These are phyloP conservation scores for Cytospora schulzeri DNA, from an alignment of 2,329 filamentous ascomycete genomes.

Conservation along the genomic window DNA sequence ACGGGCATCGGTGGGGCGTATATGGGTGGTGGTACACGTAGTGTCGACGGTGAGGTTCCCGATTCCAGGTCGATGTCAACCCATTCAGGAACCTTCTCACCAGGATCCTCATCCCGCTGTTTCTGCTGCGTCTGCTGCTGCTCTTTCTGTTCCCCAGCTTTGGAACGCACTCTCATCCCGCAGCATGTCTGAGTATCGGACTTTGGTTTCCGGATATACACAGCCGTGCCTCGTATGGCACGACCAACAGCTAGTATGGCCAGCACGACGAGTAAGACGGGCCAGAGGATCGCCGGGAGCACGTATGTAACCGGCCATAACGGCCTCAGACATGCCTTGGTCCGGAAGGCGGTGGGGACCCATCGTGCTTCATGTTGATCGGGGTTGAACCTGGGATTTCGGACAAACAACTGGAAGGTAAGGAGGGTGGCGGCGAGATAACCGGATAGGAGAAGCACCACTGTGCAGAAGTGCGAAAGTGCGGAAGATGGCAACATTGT, in stretches of 20 bases:
- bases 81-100: neutral
- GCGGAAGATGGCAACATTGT: too few relatives aligned
- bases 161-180: neutral
- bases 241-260: neutral
- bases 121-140: neutral
- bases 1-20: too few relatives aligned
- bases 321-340: too few relatives aligned
- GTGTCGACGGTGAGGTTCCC: neutral
- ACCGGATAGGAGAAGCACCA: neutral
- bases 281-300: too few relatives aligned
- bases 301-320: too few relatives aligned
- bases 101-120: neutral
- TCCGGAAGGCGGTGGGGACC: too few relatives aligned
- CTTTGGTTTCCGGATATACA: neutral
- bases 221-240: neutral
- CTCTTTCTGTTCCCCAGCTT: neutral
- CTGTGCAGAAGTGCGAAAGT: too few relatives aligned
- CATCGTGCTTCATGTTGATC: neutral
- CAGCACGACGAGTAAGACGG: too few relatives aligned
- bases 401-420: neutral
- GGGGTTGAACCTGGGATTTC: neutral
- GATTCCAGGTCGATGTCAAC: neutral
- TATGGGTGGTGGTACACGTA: neutral
- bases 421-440: neutral
- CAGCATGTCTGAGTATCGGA: neutral